A percentile compares a stretch with the other conserved stretches of the same genome.
Evolutionary conservation across 257 asterid genomes (phyloP).

Genomic region (Solanum ossicruentum): DNA sequence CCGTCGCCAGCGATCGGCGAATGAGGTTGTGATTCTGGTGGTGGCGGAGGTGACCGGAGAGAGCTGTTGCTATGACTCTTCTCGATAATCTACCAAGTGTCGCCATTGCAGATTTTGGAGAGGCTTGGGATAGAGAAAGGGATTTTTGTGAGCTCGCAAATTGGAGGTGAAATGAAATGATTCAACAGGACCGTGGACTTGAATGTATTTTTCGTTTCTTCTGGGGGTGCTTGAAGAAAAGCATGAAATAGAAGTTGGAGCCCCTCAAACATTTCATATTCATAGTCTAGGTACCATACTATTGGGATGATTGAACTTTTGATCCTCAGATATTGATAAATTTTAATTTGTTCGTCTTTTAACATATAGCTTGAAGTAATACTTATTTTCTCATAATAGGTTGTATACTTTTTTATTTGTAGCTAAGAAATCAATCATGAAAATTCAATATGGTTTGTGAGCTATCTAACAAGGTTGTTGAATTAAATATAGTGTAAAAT

Average conservation of each 20-base stretch:
- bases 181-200: background rate
- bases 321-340: background rate
- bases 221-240: background rate
- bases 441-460: background rate
- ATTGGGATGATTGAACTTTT: background rate
- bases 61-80: slow-evolving; percentile 37
- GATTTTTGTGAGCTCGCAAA: background rate
- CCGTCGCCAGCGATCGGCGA: slow-evolving; percentile 35
- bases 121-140: background rate
- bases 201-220: background rate
- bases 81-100: slow-evolving; percentile 48
- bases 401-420: background rate
- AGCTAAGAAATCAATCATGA: background rate
- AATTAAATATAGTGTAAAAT: background rate
- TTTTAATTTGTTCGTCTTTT: background rate
- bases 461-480: background rate
- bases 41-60: slow-evolving; percentile 6
- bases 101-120: slow-evolving; percentile 33
- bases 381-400: background rate
- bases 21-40: slow-evolving; percentile 1
- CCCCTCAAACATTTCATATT: background rate
- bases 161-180: background rate
- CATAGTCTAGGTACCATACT: background rate
- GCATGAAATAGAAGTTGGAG: background rate
- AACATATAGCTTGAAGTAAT: background rate